phyloP scores from a whole-genome alignment of 176 grass and related monocot genomes.

The Otatea glauca region DNA sequence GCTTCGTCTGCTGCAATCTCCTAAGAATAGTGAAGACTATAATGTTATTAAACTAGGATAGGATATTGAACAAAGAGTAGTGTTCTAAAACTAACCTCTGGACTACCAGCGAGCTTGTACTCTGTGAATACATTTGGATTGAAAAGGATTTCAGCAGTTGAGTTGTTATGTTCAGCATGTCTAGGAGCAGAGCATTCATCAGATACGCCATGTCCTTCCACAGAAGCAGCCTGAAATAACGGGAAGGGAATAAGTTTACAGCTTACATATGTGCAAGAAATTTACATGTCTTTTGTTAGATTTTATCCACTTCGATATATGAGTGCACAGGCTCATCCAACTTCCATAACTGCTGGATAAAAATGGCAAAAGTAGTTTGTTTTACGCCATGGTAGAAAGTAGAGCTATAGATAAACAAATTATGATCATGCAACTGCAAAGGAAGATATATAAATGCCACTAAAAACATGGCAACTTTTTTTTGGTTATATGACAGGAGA shows the following conservation, averaged over 20 bases:
- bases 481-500: background rate
- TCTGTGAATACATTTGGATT: constrained; percentile 98
- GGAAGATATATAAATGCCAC: background rate
- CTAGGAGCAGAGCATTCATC: constrained; percentile 37
- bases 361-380: constrained; percentile 14
- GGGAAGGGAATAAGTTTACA: background rate
- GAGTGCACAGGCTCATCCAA: background rate
- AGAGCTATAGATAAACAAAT: background rate
- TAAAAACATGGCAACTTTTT: background rate
- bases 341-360: background rate
- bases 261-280: background rate
- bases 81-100: constrained; percentile 66
- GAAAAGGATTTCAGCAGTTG: constrained; percentile 69
- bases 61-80: constrained; percentile 39
- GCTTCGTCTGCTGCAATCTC: constrained; percentile 82
- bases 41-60: constrained; percentile 31
- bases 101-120: constrained; percentile 83
- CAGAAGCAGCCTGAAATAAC: constrained; percentile 46
- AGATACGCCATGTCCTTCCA: constrained; percentile 39
- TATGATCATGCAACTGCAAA: background rate
- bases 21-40: constrained; percentile 51
- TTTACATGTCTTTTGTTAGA: background rate
- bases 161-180: constrained; percentile 17
- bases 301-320: background rate
- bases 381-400: background rate